Conservation (phyloP, 306 rosid genomes). For the Lupinus albus region DNA sequence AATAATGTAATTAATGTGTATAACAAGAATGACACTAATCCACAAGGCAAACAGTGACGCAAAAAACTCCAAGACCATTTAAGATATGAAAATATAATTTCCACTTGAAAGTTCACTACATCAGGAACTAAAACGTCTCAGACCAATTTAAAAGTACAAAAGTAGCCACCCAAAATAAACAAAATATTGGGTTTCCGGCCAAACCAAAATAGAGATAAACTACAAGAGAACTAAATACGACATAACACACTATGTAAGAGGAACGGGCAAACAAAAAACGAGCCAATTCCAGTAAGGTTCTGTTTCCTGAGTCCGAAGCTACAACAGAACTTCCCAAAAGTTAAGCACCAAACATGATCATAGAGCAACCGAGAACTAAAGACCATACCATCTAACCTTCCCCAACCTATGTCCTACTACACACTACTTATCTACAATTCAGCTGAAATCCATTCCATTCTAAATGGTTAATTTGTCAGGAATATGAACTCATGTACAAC, state of each 20-base stretch:
- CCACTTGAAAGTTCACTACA: neutral
- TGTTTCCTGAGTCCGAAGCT: constrained; percentile 42
- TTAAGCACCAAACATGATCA: constrained; percentile 32
- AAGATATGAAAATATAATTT: neutral
- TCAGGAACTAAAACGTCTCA: neutral
- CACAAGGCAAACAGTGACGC: neutral
- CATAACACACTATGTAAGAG: constrained; percentile 37
- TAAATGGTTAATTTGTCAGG: constrained; percentile 23
- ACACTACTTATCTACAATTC: constrained; percentile 51
- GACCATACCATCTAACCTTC: constrained; percentile 25
- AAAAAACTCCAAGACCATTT: neutral
- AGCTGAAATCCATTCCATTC: constrained; percentile 26
- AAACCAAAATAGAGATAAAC: constrained; percentile 4
- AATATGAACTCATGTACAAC: constrained; percentile 79
- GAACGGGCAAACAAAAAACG: constrained; percentile 65
- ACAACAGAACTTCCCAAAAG: constrained; percentile 44
- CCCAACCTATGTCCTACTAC: constrained; percentile 50
- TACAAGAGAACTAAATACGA: constrained; percentile 16
- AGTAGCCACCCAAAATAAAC: constrained; percentile 43
- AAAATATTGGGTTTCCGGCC: constrained; percentile 42
- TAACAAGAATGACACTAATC: too few relatives aligned
- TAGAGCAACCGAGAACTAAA: constrained; percentile 43
- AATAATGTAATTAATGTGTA: too few relatives aligned
- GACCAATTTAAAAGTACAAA: constrained; percentile 28
- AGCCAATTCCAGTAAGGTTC: constrained; percentile 60